These are phyloP conservation scores for Ogataea methylovora DNA, from an alignment of 805 yeast species.

Conservation along the genomic window DNA sequence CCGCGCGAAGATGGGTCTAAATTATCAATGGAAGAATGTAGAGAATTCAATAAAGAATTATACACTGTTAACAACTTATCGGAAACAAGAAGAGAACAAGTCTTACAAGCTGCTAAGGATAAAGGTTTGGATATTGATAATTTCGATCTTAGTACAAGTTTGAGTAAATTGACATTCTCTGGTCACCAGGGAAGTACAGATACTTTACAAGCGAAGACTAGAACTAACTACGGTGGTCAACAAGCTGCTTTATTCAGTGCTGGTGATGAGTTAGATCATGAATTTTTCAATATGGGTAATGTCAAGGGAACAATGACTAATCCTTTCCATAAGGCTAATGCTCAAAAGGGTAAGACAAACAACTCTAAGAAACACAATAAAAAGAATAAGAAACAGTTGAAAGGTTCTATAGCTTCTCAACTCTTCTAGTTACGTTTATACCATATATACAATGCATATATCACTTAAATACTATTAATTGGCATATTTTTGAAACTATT, in stretches of 20 bases:
- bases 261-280: conserved; percentile 77
- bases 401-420: conserved; percentile 3
- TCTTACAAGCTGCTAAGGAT: conserved; percentile 51
- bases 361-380: conserved; percentile 74
- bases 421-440: conserved; percentile 3
- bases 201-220: conserved; percentile 38
- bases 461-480: too few relatives aligned
- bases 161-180: conserved; percentile 69
- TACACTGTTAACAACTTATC: conserved; percentile 62
- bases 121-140: conserved; percentile 44
- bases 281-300: conserved; percentile 66
- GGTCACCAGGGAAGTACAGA: conserved; percentile 57
- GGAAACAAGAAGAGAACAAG: conserved; percentile 66
- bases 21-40: conserved; percentile 41
- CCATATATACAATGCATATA: too few relatives aligned
- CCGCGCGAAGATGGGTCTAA: conserved; percentile 60
- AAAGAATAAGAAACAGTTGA: conserved; percentile 18
- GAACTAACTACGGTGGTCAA: conserved; percentile 66
- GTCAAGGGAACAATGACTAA: conserved; percentile 55
- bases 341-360: conserved; percentile 56
- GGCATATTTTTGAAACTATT: too few relatives aligned
- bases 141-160: conserved; percentile 62
- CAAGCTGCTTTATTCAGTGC: conserved; percentile 75
- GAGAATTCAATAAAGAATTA: conserved; percentile 66
- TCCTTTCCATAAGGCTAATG: conserved; percentile 63